phyloP scores from a whole-genome alignment of 2,329 filamentous ascomycete species.

The Atkinsonella hypoxylon region DNA sequence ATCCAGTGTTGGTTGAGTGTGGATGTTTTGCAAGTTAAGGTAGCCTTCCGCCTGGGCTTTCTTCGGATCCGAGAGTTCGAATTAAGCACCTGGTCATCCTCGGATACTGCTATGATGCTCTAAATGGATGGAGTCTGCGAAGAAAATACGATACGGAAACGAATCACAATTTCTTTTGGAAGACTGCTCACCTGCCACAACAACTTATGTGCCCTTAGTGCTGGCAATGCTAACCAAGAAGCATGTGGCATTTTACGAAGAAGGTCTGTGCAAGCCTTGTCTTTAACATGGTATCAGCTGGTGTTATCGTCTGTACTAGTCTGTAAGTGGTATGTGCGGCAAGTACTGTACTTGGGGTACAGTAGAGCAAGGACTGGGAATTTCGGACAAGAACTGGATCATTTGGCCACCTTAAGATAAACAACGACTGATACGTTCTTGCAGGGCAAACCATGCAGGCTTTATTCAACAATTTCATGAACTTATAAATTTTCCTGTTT shows the following conservation, averaged over 20 bases:
- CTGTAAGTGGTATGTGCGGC: background rate
- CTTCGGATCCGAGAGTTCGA: too few relatives aligned
- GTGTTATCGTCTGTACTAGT: background rate
- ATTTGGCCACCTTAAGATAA: background rate
- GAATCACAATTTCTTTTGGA: background rate
- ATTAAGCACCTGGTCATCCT: too few relatives aligned
- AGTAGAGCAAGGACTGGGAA: background rate
- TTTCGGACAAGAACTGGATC: background rate
- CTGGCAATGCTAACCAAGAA: background rate
- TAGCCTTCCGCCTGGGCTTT: too few relatives aligned
- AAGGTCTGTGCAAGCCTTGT: slow-evolving; percentile 1
- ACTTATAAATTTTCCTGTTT: background rate
- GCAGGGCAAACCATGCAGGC: background rate
- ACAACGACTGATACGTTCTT: background rate
- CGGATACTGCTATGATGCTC: too few relatives aligned
- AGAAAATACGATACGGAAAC: too few relatives aligned
- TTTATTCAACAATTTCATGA: background rate
- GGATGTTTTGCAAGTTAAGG: too few relatives aligned
- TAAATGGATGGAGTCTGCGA: too few relatives aligned
- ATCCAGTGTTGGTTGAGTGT: too few relatives aligned
- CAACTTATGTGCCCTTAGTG: background rate
- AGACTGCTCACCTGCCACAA: background rate
- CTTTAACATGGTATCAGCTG: background rate
- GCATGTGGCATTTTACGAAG: background rate
- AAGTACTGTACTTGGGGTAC: background rate